Evolutionary conservation across 176 grass and related monocot species (phyloP).

Genomic region (Carex parvula): DNA sequence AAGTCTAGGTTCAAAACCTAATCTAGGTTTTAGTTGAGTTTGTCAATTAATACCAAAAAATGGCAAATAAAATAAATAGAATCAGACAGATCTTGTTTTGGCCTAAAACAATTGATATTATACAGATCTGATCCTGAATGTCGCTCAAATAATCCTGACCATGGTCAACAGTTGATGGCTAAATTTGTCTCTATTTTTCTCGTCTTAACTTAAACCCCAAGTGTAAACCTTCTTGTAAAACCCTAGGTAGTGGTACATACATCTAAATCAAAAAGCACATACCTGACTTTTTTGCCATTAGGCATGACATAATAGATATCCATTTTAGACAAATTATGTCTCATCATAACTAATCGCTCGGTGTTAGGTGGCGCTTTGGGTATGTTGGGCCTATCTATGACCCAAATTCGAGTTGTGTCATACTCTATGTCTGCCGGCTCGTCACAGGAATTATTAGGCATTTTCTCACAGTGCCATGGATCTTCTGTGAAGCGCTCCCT

Average conservation of each 20-base stretch:
- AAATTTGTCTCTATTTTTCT: neutral
- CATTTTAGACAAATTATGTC: conserved; percentile 72
- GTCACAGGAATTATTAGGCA: conserved; percentile 49
- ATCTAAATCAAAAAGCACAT: neutral
- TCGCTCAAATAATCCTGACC: neutral
- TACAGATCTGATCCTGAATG: neutral
- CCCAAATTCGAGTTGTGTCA: conserved; percentile 62
- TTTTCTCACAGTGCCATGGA: conserved; percentile 69
- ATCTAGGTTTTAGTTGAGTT: neutral
- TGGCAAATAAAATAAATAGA: neutral
- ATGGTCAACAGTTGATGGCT: neutral
- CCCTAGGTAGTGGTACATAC: neutral
- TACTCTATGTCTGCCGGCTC: conserved; percentile 66
- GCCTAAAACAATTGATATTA: neutral
- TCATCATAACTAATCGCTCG: conserved; percentile 61
- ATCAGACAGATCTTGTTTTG: neutral
- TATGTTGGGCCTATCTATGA: conserved; percentile 75
- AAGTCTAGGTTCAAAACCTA: neutral
- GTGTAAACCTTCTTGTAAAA: neutral
- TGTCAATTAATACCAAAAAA: neutral
- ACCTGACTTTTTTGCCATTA: conserved; percentile 64
- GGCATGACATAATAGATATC: conserved; percentile 82
- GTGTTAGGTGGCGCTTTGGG: conserved; percentile 63
- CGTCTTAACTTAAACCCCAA: neutral
- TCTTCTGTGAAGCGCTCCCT: conserved; percentile 60